Evolutionary conservation across 164 flowering plant species (phyloP).

Genomic region (Sedum album): DNA sequence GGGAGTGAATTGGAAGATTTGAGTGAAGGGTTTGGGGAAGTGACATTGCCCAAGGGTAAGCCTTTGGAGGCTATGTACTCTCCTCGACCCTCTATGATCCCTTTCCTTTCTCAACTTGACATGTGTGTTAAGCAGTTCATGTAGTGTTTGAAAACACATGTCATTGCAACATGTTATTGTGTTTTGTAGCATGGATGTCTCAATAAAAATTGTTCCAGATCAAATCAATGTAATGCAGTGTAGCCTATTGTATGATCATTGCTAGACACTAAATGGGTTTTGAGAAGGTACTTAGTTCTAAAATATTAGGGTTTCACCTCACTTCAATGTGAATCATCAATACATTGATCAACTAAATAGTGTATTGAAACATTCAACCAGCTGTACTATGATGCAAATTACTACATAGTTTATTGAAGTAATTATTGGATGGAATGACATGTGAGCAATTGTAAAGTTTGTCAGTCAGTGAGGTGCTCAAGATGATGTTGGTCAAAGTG

Average conservation of each 20-base stretch:
- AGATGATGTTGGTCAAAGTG: slow-evolving; percentile 6
- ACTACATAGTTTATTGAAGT: not conserved
- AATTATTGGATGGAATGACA: slow-evolving; percentile 7
- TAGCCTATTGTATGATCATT: no score
- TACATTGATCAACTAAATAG: no score
- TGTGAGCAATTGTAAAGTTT: slow-evolving; percentile 2
- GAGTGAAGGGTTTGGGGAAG: slow-evolving; percentile 7
- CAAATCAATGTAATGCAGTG: no score
- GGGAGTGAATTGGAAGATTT: not conserved
- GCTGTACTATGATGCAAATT: no score
- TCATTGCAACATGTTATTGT: no score
- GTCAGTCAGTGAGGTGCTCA: not conserved
- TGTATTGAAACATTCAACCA: no score
- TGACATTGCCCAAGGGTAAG: not conserved
- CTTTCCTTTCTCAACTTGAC: not conserved
- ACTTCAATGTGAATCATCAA: no score
- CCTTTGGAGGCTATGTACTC: slow-evolving; percentile 3
- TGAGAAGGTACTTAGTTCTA: no score
- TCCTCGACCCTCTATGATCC: not conserved
- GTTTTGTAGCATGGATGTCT: no score
- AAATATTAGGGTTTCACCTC: no score
- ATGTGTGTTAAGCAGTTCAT: not conserved
- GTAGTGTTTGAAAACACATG: not conserved
- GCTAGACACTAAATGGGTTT: no score
- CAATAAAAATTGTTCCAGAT: no score